Percentiles rank a stretch among this genome's conserved stretches.
phyloP scores from a whole-genome alignment of 2,329 filamentous ascomycete species.

The Colletotrichum plurivorum region DNA sequence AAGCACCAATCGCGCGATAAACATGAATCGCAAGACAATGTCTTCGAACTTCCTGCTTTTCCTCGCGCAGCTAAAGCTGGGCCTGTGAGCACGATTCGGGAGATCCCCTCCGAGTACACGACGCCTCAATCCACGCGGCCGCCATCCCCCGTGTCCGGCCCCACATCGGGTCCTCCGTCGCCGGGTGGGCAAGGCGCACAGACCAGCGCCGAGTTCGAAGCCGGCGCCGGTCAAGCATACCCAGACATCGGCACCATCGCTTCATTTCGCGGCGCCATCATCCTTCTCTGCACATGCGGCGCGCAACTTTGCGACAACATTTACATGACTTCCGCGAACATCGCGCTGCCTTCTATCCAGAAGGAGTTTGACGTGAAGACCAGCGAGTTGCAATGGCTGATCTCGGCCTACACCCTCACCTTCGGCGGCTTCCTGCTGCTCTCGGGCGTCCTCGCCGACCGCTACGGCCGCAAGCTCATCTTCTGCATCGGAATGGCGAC shows the following conservation, averaged over 20 bases:
- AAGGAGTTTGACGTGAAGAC: constrained; percentile 25
- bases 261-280: constrained; percentile 18
- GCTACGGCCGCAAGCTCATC: constrained; percentile 35
- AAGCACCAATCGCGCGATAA: constrained; percentile 24
- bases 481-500: constrained; percentile 36
- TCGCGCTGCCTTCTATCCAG: constrained; percentile 32
- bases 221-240: constrained; percentile 27
- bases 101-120: constrained; percentile 25
- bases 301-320: constrained; percentile 32
- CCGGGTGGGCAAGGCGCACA: neutral
- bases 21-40: constrained; percentile 28
- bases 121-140: constrained; percentile 35
- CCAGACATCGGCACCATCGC: constrained; percentile 32
- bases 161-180: constrained; percentile 16
- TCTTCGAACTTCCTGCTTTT: constrained; percentile 28
- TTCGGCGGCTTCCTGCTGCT: constrained; percentile 32
- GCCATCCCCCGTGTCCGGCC: constrained; percentile 22
- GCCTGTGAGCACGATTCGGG: constrained; percentile 33
- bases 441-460: constrained; percentile 29
- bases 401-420: constrained; percentile 35
- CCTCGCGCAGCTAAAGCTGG: constrained; percentile 28
- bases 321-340: constrained; percentile 30
- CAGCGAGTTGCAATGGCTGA: constrained; percentile 31
- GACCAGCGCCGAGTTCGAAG: constrained; percentile 18
- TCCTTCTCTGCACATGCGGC: constrained; percentile 31